phyloP scores from a whole-genome alignment of 2,329 filamentous ascomycete species.

The Furcasterigmium furcatum region DNA sequence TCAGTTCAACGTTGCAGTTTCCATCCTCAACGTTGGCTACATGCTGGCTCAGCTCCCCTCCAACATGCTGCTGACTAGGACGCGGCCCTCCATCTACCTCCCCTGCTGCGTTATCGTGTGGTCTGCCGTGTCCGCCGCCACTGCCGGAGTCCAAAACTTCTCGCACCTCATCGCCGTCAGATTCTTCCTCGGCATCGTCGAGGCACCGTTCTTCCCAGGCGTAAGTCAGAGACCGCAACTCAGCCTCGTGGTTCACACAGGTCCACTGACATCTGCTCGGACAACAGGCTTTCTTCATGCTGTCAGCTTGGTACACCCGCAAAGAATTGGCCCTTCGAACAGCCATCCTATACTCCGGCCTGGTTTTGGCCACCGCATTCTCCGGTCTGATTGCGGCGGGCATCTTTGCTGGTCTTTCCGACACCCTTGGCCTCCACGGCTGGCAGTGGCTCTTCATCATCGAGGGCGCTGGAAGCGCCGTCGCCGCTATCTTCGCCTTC shows the following conservation, averaged over 20 bases:
- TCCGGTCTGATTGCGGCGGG: constrained; percentile 8
- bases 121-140: constrained; percentile 27
- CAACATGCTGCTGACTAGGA: constrained; percentile 40
- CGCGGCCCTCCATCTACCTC: constrained; percentile 37
- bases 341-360: constrained; percentile 36
- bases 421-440: constrained; percentile 4
- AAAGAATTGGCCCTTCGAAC: constrained; percentile 59
- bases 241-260: neutral
- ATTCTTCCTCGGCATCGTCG: constrained; percentile 50
- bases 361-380: constrained; percentile 9
- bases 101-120: constrained; percentile 36
- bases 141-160: neutral
- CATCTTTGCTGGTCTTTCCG: constrained; percentile 3
- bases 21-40: constrained; percentile 4
- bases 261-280: constrained; percentile 9
- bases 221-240: constrained; percentile 15
- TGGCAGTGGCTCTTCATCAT: constrained; percentile 34
- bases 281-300: constrained; percentile 6
- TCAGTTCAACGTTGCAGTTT: constrained; percentile 7
- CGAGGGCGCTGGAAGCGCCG: constrained; percentile 20
- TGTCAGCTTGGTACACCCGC: constrained; percentile 30
- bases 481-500: constrained; percentile 1
- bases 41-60: constrained; percentile 20
- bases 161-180: constrained; percentile 18
- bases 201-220: constrained; percentile 36